A percentile compares a stretch with the other conserved stretches of the same genome.
These are phyloP conservation scores for Globisporangium parvum DNA, from an alignment of 352 stramenopile species.

Conservation along the genomic window DNA sequence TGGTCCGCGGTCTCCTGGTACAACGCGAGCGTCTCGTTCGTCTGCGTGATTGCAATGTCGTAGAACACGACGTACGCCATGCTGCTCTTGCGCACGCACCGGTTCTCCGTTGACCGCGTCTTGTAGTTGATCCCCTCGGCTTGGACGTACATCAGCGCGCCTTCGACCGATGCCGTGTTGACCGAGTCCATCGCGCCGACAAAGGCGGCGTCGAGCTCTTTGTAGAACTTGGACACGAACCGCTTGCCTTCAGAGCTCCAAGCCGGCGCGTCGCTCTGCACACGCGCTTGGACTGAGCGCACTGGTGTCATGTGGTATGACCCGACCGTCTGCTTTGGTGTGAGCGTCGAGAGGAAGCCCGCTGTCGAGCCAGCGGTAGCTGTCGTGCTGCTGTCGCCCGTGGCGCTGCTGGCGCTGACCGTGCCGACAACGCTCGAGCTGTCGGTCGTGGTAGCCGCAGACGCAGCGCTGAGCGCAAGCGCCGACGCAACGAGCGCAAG, in stretches of 20 bases:
- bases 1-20: conserved; percentile 51
- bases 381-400: conserved; percentile 10
- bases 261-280: conserved; percentile 57
- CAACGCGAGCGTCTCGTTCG: conserved; percentile 67
- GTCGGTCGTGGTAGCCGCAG: conserved; percentile 13
- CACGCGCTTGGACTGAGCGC: conserved; percentile 62
- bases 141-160: conserved; percentile 85
- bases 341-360: conserved; percentile 17
- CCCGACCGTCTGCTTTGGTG: conserved; percentile 12
- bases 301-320: conserved; percentile 72
- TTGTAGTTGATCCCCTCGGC: conserved; percentile 81
- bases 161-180: conserved; percentile 76
- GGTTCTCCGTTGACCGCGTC: conserved; percentile 41
- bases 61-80: conserved; percentile 77
- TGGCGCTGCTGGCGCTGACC: conserved; percentile 18
- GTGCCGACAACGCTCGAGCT: conserved; percentile 6
- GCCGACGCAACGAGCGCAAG: conserved; percentile 7
- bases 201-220: conserved; percentile 47
- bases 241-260: conserved; percentile 44
- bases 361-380: conserved; percentile 4
- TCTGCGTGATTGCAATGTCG: conserved; percentile 62
- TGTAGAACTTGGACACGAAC: conserved; percentile 60
- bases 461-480: conserved; percentile 14
- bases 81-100: conserved; percentile 51
- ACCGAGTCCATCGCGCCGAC: conserved; percentile 69